Base-by-base conservation (phyloP, 2,329 filamentous ascomycete species). In the Pyrenophora teres region DNA sequence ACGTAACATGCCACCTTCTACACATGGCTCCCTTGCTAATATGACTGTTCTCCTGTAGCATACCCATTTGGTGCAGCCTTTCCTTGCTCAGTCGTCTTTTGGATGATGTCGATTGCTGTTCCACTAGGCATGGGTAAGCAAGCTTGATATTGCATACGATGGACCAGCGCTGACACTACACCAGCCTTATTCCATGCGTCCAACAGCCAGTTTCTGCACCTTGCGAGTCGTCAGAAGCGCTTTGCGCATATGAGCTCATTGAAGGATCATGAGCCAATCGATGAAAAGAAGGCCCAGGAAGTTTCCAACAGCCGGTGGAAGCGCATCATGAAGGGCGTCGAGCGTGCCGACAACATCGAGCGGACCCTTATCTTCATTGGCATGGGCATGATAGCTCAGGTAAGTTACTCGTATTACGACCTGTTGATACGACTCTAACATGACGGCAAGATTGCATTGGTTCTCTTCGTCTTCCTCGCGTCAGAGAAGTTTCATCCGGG, bases 131-230 rank as follows among this genome's bases (percentile, higher is more conserved):
- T 68, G 30, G 43, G 43, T 46, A 46, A 16, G 43, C 13, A 31
- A 16, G 10, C 3, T 16, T 19, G 4, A n/a, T 25, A 13, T 10
- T 3, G 12, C 27, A 16, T 13, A n/a, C n/a, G n/a, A n/a, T 10
- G 8, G 19, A 13, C 6, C 12, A 18, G 5, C 25, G 15, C 36
- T 46, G 12, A 39, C 3, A 13, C 12, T 6, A 9, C 7, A 38
- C n/a, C 23, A 46, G 68, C 67, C 7, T 51, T 72, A 43, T 71
- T 72, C 36, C 68, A 71, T 40, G 64, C 68, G 2, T 60, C 69
- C n/a, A 72, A 72, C 45, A 69, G 64, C n/a, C 69, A 72, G 43
- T 72, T 72, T 33, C 42, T 71, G 30, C 60, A 72, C 27, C 52
- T 71, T 31, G 66, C 68, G 2, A 68, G 64, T 32, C 65, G 66